Base-by-base conservation (phyloP, 148 eudicot genomes). In the Suaeda aralocaspica region DNA sequence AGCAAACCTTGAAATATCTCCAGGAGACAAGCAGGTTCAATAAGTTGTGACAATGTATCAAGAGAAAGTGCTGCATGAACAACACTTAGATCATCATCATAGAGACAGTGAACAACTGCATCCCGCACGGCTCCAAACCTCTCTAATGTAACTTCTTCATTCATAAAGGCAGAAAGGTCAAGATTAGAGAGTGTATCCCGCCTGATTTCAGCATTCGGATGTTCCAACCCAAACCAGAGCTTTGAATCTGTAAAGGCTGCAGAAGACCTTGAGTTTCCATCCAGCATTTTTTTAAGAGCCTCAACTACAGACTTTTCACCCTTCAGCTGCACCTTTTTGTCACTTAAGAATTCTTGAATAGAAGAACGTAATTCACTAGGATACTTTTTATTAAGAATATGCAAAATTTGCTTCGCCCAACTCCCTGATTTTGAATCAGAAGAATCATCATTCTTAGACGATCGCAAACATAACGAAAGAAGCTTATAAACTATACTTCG, bases 131-230 rank as follows among this genome's bases (percentile, higher is more conserved):
- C 81, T 45, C 57, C 69, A 68, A 88, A 77, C 55, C 85, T 76
- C 85, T 93, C 90, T 71, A 86, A 76, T 12, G 69, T 81, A 66
- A 62, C 76, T 41, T 76, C 77, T 55, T 73, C 82, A 51, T 71
- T 83, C 66, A 87, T 59, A 79, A 82, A 63, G 49, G 73, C 72
- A 59, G 72, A 80, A 8, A 78, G 78, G 78, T 91, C 89, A 72
- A 94, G 77, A 70, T 84, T 79, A 33, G 69, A 48, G 41, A 94
- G 80, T 14, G 86, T 79, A 53, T 82, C 68, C 59, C 87, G 88
- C 21, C 96, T 86, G 74, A 94, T 67, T 78, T 84, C 92, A 50
- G 91, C 96, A 86, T 87, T 89, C 1, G 99, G 89, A 80, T 91
- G 91, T 68, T 94, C 97, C 55, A 94, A 85, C 2, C 88, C 89